Evolutionary conservation across 192 early-diverging fungal species (phyloP).

Genomic region (Hyaloraphidium curvatum): DNA sequence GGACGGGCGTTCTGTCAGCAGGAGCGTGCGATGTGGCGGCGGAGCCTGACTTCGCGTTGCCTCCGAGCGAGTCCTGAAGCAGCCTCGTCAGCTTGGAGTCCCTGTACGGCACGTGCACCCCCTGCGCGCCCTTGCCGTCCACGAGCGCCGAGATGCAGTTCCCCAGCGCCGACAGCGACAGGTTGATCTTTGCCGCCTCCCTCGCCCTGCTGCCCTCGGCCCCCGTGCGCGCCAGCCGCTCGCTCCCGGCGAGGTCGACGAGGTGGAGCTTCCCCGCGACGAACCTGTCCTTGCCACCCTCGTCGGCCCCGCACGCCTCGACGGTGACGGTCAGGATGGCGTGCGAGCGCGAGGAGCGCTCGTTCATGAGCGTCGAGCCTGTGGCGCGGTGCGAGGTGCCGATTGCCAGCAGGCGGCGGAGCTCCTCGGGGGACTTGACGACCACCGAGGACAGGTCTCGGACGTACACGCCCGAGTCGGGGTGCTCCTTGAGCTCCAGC

Average conservation of each 20-base stretch:
- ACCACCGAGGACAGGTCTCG: constrained; percentile 31
- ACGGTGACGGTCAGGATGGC: constrained; percentile 46
- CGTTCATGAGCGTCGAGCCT: constrained; percentile 46
- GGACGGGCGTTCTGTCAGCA: background rate
- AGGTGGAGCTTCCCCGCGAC: constrained; percentile 41
- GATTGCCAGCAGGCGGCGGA: constrained; percentile 28
- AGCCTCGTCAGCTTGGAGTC: constrained; percentile 42
- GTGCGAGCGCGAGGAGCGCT: constrained; percentile 31
- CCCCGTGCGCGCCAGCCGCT: constrained; percentile 39
- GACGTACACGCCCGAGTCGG: constrained; percentile 46
- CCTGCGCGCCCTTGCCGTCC: constrained; percentile 36
- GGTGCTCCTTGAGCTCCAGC: constrained; percentile 39
- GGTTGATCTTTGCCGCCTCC: constrained; percentile 44
- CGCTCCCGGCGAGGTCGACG: constrained; percentile 41
- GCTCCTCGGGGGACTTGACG: constrained; percentile 35
- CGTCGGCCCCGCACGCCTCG: constrained; percentile 23
- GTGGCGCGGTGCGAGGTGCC: constrained; percentile 37
- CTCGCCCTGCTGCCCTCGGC: constrained; percentile 37
- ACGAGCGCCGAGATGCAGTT: constrained; percentile 45
- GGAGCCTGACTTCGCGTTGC: constrained; percentile 35
- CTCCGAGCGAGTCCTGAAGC: constrained; percentile 41
- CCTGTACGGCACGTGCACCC: constrained; percentile 38
- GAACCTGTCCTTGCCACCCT: constrained; percentile 32
- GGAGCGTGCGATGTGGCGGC: background rate
- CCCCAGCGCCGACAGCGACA: constrained; percentile 35